Evolutionary conservation across 306 rosid species (phyloP).

Genomic region (Oemleria cerasiformis): DNA sequence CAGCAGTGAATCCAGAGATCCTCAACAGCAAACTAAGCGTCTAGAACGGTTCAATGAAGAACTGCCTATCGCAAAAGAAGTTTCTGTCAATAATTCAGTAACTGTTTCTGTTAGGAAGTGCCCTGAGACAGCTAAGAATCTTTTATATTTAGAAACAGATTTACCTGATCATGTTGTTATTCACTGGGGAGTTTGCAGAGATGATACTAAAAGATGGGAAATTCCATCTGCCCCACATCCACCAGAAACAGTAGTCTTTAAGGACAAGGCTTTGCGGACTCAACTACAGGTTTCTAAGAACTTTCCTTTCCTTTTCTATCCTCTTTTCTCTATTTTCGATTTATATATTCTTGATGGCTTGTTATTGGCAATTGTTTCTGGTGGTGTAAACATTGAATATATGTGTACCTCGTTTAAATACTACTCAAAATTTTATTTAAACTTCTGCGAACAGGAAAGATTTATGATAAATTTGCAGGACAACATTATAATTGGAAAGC

Average conservation of each 20-base stretch:
- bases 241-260: constrained; percentile 61
- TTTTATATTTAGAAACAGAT: constrained; percentile 69
- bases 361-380: background rate
- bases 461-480: background rate
- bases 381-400: background rate
- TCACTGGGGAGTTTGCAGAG: constrained; percentile 95
- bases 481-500: background rate
- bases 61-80: constrained; percentile 59
- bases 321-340: constrained; percentile 8
- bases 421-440: background rate
- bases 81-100: constrained; percentile 42
- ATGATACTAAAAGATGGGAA: constrained; percentile 75
- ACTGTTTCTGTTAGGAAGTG: constrained; percentile 59
- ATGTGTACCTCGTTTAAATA: background rate
- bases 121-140: constrained; percentile 59
- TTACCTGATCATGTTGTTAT: constrained; percentile 62
- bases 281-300: constrained; percentile 45
- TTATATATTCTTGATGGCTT: background rate
- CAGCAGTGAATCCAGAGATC: constrained; percentile 34
- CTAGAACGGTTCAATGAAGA: constrained; percentile 72
- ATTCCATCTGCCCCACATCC: constrained; percentile 74
- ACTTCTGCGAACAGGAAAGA: background rate
- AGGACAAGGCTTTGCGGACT: constrained; percentile 77
- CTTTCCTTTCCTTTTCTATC: constrained; percentile 4
- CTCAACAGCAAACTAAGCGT: constrained; percentile 34